These are phyloP conservation scores for Colletotrichum neosansevieriae DNA, from an alignment of 2,329 filamentous ascomycete species.

Conservation along the genomic window DNA sequence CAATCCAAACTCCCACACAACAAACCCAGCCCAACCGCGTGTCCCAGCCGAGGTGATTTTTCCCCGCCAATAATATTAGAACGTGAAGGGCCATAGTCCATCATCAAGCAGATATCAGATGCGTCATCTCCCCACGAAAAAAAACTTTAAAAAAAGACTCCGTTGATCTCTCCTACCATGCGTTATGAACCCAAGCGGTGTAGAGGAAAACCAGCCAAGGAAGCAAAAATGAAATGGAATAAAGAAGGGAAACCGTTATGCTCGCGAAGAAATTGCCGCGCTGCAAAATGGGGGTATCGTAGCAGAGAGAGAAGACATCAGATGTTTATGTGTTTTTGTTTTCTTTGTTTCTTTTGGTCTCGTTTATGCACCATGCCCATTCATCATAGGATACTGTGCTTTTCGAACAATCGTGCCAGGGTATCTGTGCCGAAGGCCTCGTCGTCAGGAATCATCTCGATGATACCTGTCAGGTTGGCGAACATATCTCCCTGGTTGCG, in stretches of 20 bases:
- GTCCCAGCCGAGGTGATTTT: constrained; percentile 9
- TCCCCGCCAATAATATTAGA: constrained; percentile 11
- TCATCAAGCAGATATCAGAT: constrained; percentile 18
- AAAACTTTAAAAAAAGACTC: background rate
- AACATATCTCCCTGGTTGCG: constrained; percentile 89
- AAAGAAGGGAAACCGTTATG: constrained; percentile 12
- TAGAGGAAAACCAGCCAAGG: background rate
- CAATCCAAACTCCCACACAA: background rate
- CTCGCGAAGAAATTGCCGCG: constrained; percentile 19
- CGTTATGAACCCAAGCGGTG: background rate
- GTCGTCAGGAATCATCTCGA: constrained; percentile 84
- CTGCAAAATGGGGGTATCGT: constrained; percentile 41
- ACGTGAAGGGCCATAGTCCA: constrained; percentile 4
- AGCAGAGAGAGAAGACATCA: constrained; percentile 36
- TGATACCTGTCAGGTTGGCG: constrained; percentile 87
- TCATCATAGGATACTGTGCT: constrained; percentile 63
- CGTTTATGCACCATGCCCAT: constrained; percentile 8
- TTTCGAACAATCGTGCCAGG: constrained; percentile 64
- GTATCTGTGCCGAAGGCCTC: constrained; percentile 68
- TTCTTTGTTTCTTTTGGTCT: background rate
- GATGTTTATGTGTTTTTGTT: background rate
- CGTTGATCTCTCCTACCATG: background rate
- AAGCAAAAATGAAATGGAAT: constrained; percentile 4
- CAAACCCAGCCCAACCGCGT: constrained; percentile 8
- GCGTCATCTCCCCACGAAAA: background rate